Percentiles rank a stretch among this genome's conserved stretches.
Conservation (phyloP, 305 asterid species). For the Plantago lanceolata region DNA sequence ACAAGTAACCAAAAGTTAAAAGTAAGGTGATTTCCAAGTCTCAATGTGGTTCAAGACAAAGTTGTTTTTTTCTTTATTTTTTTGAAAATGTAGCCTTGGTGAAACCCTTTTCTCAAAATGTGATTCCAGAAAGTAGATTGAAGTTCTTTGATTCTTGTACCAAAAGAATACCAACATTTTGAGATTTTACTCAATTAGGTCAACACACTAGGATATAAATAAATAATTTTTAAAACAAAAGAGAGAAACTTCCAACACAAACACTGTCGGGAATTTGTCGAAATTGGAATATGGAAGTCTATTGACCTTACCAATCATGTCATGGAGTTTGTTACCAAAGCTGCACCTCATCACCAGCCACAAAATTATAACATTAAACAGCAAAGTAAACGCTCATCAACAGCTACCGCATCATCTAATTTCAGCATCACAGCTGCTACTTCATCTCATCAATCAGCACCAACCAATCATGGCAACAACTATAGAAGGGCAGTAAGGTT, state of each 20-base stretch:
- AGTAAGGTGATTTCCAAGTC: slow-evolving; percentile 22
- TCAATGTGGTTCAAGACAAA: neutral
- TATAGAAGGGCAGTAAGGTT: slow-evolving; percentile 56
- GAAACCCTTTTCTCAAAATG: neutral
- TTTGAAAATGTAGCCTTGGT: neutral
- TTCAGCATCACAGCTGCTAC: slow-evolving; percentile 50
- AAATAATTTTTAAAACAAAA: too few relatives aligned
- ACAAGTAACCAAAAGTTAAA: slow-evolving; percentile 25
- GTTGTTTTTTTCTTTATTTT: too few relatives aligned
- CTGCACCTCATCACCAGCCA: slow-evolving; percentile 50
- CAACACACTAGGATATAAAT: neutral
- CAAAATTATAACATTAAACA: slow-evolving; percentile 36
- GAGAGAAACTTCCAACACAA: neutral
- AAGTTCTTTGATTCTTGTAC: neutral
- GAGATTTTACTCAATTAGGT: neutral
- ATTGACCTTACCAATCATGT: slow-evolving; percentile 49
- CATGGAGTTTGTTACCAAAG: slow-evolving; percentile 29
- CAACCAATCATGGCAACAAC: slow-evolving; percentile 59
- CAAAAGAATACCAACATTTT: neutral
- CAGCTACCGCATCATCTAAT: slow-evolving; percentile 21
- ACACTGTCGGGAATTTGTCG: neutral
- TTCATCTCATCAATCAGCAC: slow-evolving; percentile 66
- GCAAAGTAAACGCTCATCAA: slow-evolving; percentile 35
- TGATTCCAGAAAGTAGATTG: neutral
- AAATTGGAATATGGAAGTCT: slow-evolving; percentile 18